Base-by-base conservation (phyloP, 345 rosid species). In the Dimocarpus longan region DNA sequence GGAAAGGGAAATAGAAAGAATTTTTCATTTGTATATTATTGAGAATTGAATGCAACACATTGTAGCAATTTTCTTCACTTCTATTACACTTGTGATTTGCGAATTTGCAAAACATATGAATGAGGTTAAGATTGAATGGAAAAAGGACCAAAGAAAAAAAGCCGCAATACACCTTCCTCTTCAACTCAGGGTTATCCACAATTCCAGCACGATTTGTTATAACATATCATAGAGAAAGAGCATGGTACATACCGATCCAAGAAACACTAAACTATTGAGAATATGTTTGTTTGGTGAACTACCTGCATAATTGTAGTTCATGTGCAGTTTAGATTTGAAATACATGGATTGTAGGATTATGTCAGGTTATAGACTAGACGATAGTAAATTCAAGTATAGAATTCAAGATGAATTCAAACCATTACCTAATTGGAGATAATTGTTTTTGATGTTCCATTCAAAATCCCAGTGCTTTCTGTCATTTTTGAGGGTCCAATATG, bases 401-500 rank as follows among this genome's bases (percentile, higher is more conserved):
- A 44, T 15, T 50, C 7, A 19, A 69, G 26, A 73, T 22, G 78
- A 78, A 66, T 19, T 40, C 42, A 21, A 77, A 56, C 6, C 52
- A 22, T 82, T 83, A 92, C 96, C 91, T 2, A 92, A 74, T 77
- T 81, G 90, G 60, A 92, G 97, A 76, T 89, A 92, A 7, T 87
- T 72, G 86, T 82, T 87, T 78, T 74, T 77, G 48, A 92, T 78
- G 86, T 89, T 92, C 97, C 97, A 92, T 63, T 89, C 93, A 60
- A 90, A 92, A 85, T 92, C 97, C 97, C 97, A 90, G 86, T 92
- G 97, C 59, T 87, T 79, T 66, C 89, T 85, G 64, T 90, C 90
- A 64, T 92, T 90, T 79, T 92, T 90, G 63, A 90, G 78, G 3
- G 93, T 92, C 97, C 97, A 90, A 57, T 88, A 92, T 26, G 97